These are phyloP conservation scores for Penicillium angulare DNA, from an alignment of 495 filamentous ascomycete species.

Conservation along the genomic window DNA sequence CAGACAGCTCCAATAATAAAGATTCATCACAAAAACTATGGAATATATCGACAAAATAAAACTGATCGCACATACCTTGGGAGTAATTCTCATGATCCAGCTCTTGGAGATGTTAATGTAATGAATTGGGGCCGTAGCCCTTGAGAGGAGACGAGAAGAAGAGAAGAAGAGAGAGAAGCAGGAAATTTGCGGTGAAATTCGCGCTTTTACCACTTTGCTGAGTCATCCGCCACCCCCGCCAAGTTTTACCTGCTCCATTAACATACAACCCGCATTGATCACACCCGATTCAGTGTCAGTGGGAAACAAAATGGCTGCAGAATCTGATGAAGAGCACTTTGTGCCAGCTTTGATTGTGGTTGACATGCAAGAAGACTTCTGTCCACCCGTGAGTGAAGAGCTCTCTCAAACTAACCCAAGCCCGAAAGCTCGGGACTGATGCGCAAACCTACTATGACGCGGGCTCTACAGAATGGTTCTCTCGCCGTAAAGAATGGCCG, in stretches of 20 bases:
- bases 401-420: conserved; percentile 3
- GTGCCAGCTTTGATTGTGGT: conserved; percentile 65
- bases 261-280: not conserved
- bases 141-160: conserved; percentile 13
- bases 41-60: not conserved
- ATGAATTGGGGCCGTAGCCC: conserved; percentile 41
- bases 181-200: conserved; percentile 15
- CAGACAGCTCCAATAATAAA: conserved; percentile 98
- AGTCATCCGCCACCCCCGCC: conserved; percentile 22
- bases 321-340: conserved; percentile 4
- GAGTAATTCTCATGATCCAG: conserved; percentile 25
- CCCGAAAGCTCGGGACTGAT: conserved; percentile 15
- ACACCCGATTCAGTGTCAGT: too few relatives aligned
- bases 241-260: not conserved
- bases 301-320: conserved; percentile 10
- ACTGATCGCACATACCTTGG: conserved; percentile 8
- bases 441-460: not conserved
- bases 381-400: conserved; percentile 64
- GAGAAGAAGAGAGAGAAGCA: conserved; percentile 20
- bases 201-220: conserved; percentile 22
- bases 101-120: conserved; percentile 1
- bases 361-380: conserved; percentile 96
- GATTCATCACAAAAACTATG: conserved; percentile 54
- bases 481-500: conserved; percentile 76
- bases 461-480: conserved; percentile 64